Evolutionary conservation across 345 rosid genomes (phyloP), one percentile per base, ranked within the genome.

Genomic region (Pistacia vera): DNA sequence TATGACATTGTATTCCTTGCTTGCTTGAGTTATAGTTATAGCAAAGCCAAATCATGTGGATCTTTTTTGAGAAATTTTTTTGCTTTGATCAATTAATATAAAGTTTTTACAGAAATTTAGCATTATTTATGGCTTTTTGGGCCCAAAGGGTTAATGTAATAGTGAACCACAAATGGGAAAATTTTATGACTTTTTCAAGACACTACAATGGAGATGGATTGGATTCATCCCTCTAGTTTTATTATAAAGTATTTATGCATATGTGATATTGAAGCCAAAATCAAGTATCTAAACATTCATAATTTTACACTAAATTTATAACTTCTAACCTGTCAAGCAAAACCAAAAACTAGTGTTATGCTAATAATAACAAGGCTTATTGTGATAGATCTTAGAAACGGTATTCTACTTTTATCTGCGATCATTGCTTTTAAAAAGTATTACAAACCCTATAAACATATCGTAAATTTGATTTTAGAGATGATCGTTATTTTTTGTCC

Each of bases 1-100:
- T 30, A 38, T 18, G 61, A 54, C 73, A 66, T 30, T 49, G 81
- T 68, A 84, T 86, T 88, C 87, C 82, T 85, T 85, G 76, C 91
- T 84, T 81, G 76, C 91, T 84, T 81, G 68, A 66, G 71, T 71
- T 66, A 28, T 67, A 73, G 46, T 41, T 8, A 41, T 41, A 7
- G 9, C 46, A 41, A 41, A 61, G 60, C 66, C 56, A 71, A 79
- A 56, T 57, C 52, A 56, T 52, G 61, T 30, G 58, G 71, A 69
- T 70, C 33, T 55, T 79, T 73, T 75, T 62, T 41, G 9, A 41
- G 46, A 41, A 41, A 41, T 7, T 44, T 22, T 10, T 22, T 44
- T 12, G 10, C 10, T 54, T 76, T 59, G 60, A 52, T 69, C 20
- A 33, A 30, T 33, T 63, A 63, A 33, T 63, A 14, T 17, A 63